Base-by-base conservation (phyloP, 2,329 filamentous ascomycete genomes). In the Diaporthe capsici region DNA sequence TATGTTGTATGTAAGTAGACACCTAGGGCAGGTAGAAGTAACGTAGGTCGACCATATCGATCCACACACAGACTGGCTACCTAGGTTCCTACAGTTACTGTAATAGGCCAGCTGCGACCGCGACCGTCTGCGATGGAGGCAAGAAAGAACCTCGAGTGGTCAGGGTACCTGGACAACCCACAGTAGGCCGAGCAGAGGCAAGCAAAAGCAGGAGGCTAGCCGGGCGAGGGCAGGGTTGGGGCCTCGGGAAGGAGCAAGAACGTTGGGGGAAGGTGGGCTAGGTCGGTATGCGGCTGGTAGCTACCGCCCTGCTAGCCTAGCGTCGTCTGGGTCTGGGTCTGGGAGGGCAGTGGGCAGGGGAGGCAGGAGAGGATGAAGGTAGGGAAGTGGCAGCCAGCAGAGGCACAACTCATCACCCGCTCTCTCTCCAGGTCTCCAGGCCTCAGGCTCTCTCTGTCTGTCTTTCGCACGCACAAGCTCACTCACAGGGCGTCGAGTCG, bases 311-410 rank as follows among this genome's bases (percentile, higher is more conserved):
- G 63, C 44, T 51, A 51, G 63, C 34, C 60, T 65, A 60, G 57
- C 57, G 57, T 39, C 20, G 0, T n/a, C 57, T 13, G 34, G 57
- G 57, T 37, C 34, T 34, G 31, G 57, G 57, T 37, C 34, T 34
- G 31, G 1, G 55, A 39, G 22, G 57, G 58, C 22, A 53, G 51
- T n/a, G 25, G 51, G 51, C n/a, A 28, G n/a, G 51, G n/a, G 15
- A n/a, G 51, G n/a, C 10, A 55, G 9, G 17, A 13, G 3, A 28
- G 17, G 17, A 20, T 10, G 28, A 28, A 49, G 44, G 63, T 68
- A 68, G 65, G 65, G 65, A 51, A 53, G 49, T 68, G 47, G 65
- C 65, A 68, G 65, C 47, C 31, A 53, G 47, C 65, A 39, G n/a
- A 42, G 47, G 47, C 37, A 68, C 63, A 68, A 68, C 63, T 39